Evolutionary conservation across 2,329 filamentous ascomycete genomes (phyloP).

Genomic region (Penicillium concentricum): DNA sequence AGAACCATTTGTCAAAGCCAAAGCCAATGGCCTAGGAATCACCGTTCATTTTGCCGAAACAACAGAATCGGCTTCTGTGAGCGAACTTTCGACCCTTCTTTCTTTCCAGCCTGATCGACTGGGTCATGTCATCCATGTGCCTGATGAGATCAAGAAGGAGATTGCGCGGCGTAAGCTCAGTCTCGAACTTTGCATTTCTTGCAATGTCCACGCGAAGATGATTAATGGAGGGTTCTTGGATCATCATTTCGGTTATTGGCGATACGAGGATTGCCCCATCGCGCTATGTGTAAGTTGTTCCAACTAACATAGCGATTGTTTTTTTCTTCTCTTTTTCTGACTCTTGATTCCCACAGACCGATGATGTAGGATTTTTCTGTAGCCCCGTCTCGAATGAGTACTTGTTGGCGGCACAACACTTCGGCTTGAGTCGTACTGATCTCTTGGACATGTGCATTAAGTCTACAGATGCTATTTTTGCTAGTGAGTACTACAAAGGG

Average conservation of each 20-base stretch:
- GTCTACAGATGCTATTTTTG: conserved; percentile 66
- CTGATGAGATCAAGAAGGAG: conserved; percentile 57
- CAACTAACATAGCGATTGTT: not conserved
- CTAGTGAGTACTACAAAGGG: conserved; percentile 58
- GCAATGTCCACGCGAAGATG: conserved; percentile 76
- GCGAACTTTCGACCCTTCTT: conserved; percentile 65
- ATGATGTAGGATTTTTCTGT: conserved; percentile 79
- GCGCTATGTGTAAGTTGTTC: conserved; percentile 63
- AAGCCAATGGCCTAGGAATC: conserved; percentile 56
- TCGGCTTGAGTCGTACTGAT: conserved; percentile 53
- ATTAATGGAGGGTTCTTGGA: conserved; percentile 62
- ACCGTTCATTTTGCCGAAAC: conserved; percentile 80
- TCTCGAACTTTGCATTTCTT: conserved; percentile 75
- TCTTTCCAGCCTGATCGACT: conserved; percentile 66
- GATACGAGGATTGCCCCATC: conserved; percentile 58
- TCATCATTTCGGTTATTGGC: conserved; percentile 79
- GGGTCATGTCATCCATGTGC: conserved; percentile 76
- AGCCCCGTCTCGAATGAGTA: conserved; percentile 77
- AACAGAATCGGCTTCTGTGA: conserved; percentile 53
- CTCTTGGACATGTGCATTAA: conserved; percentile 59
- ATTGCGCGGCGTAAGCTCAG: conserved; percentile 59
- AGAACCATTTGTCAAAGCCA: conserved; percentile 59
- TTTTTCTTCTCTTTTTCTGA: not conserved
- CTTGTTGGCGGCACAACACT: conserved; percentile 68
- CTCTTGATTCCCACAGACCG: conserved; percentile 56